Evolutionary conservation across 257 asterid species (phyloP).

Genomic region (Primulina tabacum): DNA sequence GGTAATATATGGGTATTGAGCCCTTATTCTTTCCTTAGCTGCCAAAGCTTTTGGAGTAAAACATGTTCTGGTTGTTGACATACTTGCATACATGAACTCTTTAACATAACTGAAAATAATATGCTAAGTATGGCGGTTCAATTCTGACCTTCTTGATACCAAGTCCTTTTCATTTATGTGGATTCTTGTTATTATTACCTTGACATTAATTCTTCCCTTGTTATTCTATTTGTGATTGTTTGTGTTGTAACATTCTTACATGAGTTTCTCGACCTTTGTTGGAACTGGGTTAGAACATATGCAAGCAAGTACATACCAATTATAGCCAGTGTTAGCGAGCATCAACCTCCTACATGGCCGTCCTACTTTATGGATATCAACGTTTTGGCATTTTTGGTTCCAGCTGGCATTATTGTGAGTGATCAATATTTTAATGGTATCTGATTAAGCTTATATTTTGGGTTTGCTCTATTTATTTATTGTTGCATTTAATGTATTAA

Average conservation of each 20-base stretch:
- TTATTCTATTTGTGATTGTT: not conserved
- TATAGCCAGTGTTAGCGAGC: slow-evolving; percentile 98
- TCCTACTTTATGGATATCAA: slow-evolving; percentile 98
- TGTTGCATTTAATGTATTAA: slow-evolving; percentile 13
- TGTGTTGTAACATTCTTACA: slow-evolving; percentile 26
- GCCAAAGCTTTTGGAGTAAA: no score
- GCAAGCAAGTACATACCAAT: slow-evolving; percentile 99
- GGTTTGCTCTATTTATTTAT: slow-evolving; percentile 15
- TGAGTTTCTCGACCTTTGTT: slow-evolving; percentile 15
- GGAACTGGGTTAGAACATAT: slow-evolving; percentile 70
- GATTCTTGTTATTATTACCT: slow-evolving; percentile 6
- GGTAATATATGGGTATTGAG: no score
- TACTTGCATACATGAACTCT: no score
- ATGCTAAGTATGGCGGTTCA: no score
- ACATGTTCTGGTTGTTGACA: no score
- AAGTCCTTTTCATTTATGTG: not conserved
- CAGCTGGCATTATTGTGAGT: slow-evolving; percentile 97
- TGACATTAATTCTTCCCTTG: slow-evolving; percentile 13
- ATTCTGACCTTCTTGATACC: no score
- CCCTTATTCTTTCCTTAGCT: no score
- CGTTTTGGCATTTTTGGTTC: slow-evolving; percentile 95
- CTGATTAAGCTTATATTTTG: slow-evolving; percentile 3
- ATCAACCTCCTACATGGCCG: slow-evolving; percentile 99
- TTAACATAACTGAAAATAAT: no score
- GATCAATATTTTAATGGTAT: slow-evolving; percentile 19